phyloP scores from a whole-genome alignment of 331 rosid genomes.

The Malus hybrid region DNA sequence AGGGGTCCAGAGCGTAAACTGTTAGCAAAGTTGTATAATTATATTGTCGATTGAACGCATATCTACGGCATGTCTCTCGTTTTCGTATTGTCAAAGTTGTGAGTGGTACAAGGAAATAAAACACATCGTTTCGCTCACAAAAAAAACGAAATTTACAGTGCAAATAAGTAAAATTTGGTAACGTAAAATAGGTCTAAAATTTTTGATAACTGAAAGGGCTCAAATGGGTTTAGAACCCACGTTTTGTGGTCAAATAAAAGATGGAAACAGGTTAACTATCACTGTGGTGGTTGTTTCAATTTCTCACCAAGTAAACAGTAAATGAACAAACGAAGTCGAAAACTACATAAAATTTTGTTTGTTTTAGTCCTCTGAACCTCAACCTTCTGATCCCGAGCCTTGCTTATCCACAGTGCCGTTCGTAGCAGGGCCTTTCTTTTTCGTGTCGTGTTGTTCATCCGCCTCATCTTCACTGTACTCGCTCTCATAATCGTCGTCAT shows the following conservation, averaged over 20 bases:
- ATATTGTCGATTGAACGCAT: no score
- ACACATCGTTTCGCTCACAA: no score
- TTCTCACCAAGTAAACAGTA: conserved; percentile 7
- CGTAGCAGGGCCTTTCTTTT: conserved; percentile 52
- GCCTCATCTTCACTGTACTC: conserved; percentile 92
- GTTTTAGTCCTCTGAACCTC: conserved; percentile 65
- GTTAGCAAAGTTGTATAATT: no score
- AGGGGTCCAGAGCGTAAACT: no score
- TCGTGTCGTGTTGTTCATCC: conserved; percentile 46
- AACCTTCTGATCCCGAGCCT: conserved; percentile 45
- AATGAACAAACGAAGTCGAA: neutral
- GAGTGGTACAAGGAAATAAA: no score
- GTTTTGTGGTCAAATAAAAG: neutral
- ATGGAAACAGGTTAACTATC: neutral
- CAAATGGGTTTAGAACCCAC: neutral
- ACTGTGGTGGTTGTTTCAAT: neutral
- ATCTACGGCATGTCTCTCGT: no score
- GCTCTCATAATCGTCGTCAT: conserved; percentile 84
- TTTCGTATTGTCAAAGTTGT: no score
- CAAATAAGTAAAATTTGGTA: no score
- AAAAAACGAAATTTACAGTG: neutral
- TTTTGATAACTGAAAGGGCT: neutral
- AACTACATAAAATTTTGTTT: neutral
- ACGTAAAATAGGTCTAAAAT: neutral
- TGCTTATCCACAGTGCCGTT: conserved; percentile 48